Base-by-base conservation (phyloP, 2,329 filamentous ascomycete genomes). In the Neurospora crassa region DNA sequence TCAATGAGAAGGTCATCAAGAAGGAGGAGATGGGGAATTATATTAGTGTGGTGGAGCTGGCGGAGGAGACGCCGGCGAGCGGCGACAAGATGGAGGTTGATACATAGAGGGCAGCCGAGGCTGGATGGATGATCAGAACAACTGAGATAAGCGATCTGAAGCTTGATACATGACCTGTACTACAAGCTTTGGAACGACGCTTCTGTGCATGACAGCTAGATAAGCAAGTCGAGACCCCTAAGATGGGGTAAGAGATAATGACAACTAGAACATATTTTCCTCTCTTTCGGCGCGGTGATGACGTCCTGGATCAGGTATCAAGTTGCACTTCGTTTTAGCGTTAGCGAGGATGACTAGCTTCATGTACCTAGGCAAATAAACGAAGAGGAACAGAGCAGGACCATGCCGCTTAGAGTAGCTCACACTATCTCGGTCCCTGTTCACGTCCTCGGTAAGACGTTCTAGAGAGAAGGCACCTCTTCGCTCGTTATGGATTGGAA, bases 1-100 rank as follows among this genome's bases (percentile, higher is more conserved):
- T 99, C 79, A 96, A 97, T 82, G 93, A 99, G 86, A 97, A 96
- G 87, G 88, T 98, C 76, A 97, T 98, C 81, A 94, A 88, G 78
- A 96, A 93, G 85, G 92, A 95, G 81, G 93, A 99, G 78, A 91
- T 99, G 78, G 92, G 92, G 81, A 95, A 96, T 81, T 98, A 96
- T 82, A 91, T 98, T 72, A 96, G 91, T 40, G 92, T 99, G 72
- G 90, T 97, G 78, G 94, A 98, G 80, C 82, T 97, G 78, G 71
- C 90, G 71, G 87, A 89, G 70, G 74, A 74, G 70, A 12, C 20
- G 5, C 11, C 20, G 45, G 11, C 20, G 24, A 89, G 91, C 74
- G 87, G 87, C 68, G 90, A 92, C 79, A 85, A 84, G 79, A 92
- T 92, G 90, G 89, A 92, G 77, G 84, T 91, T 67, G 89, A 91